Conservation (phyloP, 495 filamentous ascomycete genomes). For the Tirmania nivea region DNA sequence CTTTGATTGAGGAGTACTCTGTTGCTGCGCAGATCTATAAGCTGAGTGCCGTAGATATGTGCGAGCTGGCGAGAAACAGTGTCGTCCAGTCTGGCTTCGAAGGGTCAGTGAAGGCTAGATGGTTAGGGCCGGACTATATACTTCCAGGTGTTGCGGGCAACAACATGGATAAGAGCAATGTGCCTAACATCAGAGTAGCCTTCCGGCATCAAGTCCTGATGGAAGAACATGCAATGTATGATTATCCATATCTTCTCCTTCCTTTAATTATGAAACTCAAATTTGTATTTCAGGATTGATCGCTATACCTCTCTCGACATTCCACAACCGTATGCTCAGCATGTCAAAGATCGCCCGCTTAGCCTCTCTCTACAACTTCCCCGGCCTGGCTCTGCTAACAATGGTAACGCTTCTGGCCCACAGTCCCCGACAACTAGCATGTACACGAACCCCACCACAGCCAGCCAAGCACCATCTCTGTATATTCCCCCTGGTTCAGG, state of each 20-base stretch:
- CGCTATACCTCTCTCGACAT: constrained; percentile 23
- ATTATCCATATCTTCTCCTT: constrained; percentile 2
- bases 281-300: constrained; percentile 24
- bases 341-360: constrained; percentile 4
- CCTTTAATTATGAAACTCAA: neutral
- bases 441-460: constrained; percentile 16
- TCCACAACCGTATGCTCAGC: constrained; percentile 8
- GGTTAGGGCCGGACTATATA: constrained; percentile 59
- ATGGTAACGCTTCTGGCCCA: constrained; percentile 2
- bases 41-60: constrained; percentile 93
- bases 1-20: constrained; percentile 91
- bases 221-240: constrained; percentile 66
- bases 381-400: neutral
- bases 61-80: constrained; percentile 87
- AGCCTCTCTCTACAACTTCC: constrained; percentile 3
- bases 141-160: constrained; percentile 61
- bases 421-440: constrained; percentile 12
- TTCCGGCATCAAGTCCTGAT: constrained; percentile 67
- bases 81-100: constrained; percentile 91
- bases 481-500: too few species aligned
- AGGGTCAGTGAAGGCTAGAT: constrained; percentile 62
- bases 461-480: too few species aligned
- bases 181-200: constrained; percentile 74
- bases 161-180: constrained; percentile 82
- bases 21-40: constrained; percentile 98